phyloP scores from a whole-genome alignment of 495 filamentous ascomycete genomes.

The Apiosordaria backusii region DNA sequence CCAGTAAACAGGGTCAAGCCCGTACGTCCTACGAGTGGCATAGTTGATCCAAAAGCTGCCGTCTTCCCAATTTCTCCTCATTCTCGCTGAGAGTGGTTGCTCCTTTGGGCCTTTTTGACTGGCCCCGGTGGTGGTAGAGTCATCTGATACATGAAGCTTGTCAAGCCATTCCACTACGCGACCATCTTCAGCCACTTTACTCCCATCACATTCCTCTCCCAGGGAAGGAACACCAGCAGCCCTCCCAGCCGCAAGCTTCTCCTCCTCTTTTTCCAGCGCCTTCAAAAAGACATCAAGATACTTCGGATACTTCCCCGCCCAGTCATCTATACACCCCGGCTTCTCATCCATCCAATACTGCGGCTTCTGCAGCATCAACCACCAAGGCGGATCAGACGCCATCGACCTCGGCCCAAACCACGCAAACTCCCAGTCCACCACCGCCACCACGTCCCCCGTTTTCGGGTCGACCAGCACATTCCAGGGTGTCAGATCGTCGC shows the following conservation, averaged over 20 bases:
- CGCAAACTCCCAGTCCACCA: constrained; percentile 19
- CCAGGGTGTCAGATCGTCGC: constrained; percentile 28
- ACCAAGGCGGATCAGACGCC: constrained; percentile 12
- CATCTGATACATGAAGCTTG: not conserved
- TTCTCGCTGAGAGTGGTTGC: constrained; percentile 16
- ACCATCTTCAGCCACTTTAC: not conserved
- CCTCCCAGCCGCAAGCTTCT: not conserved
- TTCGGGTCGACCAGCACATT: constrained; percentile 31
- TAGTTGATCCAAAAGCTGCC: constrained; percentile 34
- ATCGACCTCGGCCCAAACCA: constrained; percentile 13
- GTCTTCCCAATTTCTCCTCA: constrained; percentile 33
- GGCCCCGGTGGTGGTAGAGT: not conserved
- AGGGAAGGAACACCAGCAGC: not conserved
- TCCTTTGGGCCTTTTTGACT: not conserved
- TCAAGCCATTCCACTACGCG: not conserved
- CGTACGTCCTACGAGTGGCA: constrained; percentile 28
- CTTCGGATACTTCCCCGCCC: not conserved
- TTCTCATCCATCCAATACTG: not conserved
- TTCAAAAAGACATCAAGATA: constrained; percentile 9
- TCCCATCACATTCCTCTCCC: too few relatives aligned
- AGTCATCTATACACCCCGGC: constrained; percentile 3
- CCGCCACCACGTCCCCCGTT: constrained; percentile 9
- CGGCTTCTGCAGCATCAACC: constrained; percentile 7
- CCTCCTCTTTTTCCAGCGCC: not conserved
- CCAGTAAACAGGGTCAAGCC: constrained; percentile 29